phyloP scores from a whole-genome alignment of 2,329 filamentous ascomycete species.

The Sarocladium strictum region DNA sequence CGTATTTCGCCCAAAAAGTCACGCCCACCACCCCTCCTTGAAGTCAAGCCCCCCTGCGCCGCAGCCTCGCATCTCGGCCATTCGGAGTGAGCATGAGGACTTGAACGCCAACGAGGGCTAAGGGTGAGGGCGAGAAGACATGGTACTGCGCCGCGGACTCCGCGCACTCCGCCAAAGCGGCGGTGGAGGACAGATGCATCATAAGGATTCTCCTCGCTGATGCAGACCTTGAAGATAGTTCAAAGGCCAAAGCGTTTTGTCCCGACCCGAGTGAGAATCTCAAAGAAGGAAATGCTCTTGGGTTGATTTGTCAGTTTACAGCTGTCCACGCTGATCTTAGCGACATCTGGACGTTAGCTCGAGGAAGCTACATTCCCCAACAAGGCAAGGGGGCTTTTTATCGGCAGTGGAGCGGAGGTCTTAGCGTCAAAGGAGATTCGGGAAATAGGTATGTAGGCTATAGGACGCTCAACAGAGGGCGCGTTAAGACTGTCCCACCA shows the following conservation, averaged over 20 bases:
- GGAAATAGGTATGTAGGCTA: too few relatives aligned
- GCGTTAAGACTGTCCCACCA: too few relatives aligned
- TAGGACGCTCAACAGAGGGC: too few relatives aligned
- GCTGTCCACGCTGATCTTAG: not conserved
- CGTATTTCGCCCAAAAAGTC: too few relatives aligned
- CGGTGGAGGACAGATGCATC: too few relatives aligned
- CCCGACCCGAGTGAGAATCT: too few relatives aligned
- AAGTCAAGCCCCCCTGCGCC: not conserved
- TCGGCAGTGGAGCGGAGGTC: not conserved
- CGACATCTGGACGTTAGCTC: not conserved
- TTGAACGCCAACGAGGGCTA: not conserved
- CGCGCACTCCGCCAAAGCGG: not conserved
- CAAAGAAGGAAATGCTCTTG: too few relatives aligned
- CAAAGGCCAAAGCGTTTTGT: not conserved
- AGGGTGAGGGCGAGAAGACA: not conserved
- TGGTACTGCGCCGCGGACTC: not conserved
- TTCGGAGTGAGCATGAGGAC: not conserved
- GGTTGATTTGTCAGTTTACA: not conserved
- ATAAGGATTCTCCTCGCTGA: not conserved
- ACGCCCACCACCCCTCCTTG: too few relatives aligned
- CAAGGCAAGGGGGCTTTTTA: not conserved
- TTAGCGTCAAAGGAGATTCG: not conserved
- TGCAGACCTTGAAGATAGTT: not conserved
- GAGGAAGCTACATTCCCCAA: not conserved
- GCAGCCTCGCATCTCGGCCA: not conserved